Evolutionary conservation across 768 basidiomycete species (phyloP), one percentile per base, ranked within the genome.

Genomic region (Auricularia heimuer): DNA sequence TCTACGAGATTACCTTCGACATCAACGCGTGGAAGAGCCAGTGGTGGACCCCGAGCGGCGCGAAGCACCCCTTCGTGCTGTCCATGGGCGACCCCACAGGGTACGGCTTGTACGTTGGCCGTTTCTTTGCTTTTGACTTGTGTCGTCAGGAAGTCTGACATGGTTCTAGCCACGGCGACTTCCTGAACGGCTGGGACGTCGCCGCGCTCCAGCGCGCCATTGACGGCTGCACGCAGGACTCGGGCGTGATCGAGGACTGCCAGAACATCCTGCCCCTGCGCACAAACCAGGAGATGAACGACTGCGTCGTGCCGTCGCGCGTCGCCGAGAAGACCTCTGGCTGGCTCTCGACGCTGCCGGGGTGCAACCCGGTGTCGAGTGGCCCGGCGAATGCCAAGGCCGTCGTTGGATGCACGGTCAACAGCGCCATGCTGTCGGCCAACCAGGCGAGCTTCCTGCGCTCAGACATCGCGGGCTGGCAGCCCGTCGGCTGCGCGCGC

Each of bases 181-280:
- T 60, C 34, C 24, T 60, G 16, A 65, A 69, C 36, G 71, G 68
- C 18, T 71, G 71, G 71, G 69, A 71, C 65, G 54, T 54, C n/a
- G 4, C 4, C 0, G 65, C 67, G 0, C 62, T 71, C 0, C 68
- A 71, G 61, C 21, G 60, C 18, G 71, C 71, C 0, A 67, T 70
- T 63, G 64, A 70, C 62, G 67, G 65, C 1, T 71, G 71, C 67
- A 71, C 68, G 3, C 36, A 33, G 24, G 67, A 66, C 36, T 65
- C 63, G 0, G 71, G 71, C 4, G 60, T 68, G 8, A 71, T 70
- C 60, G 68, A 71, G 34, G 64, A 71, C 44, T 71, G 67, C 54
- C 37, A 66, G 42, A 67, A 24, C 12, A 42, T 69, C 34, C 67
- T 71, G 39, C 66, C 69, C 39, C 67, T 71, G 11, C 68, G 69